Base-by-base conservation (phyloP, 495 filamentous ascomycete species). In the Tuber umbilicatum region DNA sequence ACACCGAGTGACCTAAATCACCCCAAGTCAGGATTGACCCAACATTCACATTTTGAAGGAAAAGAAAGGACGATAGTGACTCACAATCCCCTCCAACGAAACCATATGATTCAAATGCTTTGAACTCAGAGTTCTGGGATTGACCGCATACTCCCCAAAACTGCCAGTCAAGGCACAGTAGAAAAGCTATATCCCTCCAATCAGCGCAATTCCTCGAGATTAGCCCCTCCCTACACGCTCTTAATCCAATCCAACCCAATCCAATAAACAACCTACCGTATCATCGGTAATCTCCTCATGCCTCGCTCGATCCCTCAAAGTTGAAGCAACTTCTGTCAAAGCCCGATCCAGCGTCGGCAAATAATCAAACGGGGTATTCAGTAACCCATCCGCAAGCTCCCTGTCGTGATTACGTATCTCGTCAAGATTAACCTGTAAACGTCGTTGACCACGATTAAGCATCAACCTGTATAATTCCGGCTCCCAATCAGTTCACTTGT, bases 91-190 rank as follows among this genome's bases (percentile, higher is more conserved):
- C 84, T 99, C 95, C 76, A 99, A 89, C 3, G 94, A 97, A 27
- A 99, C 91, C 92, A 97, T 97, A 77, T 90, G 92, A 83, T 98
- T 98, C 73, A 99, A 87, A 81, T 94, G 93, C 43, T 87, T 86
- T 1, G 94, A 97, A 64, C 92, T 91, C 31, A 99, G 84, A 7
- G 95, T 98, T 80, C 95, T 89, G 70, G 95, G 95, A 82, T 97
- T 99, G 88, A 93, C 97, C 64, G 94, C 88, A 82, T 91, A 94
- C 82, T 97, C 92, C 73, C 95, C 95, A 81, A 99, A 99, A 79
- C 93, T 95, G 75, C 95, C 95, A 72, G 93, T 88, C 84, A 92
- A 97, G 38, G 96, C 96, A 76, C 94, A 97, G 82, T 99, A 98
- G 85, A 97, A 98, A 77, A 91, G 84, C 80, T 90, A 86, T 31